phyloP scores from a whole-genome alignment of 805 yeast genomes.

The Wickerhamomyces pijperi region DNA sequence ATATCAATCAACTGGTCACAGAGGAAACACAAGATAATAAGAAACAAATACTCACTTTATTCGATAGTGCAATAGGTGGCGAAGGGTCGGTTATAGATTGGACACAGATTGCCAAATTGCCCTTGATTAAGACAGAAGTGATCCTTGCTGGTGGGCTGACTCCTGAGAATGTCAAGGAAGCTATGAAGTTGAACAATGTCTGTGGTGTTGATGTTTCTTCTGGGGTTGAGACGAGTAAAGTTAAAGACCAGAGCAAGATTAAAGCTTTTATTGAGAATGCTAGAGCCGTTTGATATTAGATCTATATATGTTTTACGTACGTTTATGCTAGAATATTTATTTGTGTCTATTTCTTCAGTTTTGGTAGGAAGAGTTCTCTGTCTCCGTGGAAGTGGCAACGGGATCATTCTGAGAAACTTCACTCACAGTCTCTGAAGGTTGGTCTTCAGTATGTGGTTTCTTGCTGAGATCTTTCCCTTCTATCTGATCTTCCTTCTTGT shows the following conservation, averaged over 20 bases:
- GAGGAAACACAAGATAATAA: slow-evolving; percentile 12
- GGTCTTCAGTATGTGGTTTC: neutral
- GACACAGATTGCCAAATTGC: slow-evolving; percentile 35
- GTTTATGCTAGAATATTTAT: too few species aligned
- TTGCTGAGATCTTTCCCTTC: too few species aligned
- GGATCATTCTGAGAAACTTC: too few species aligned
- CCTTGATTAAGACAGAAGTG: slow-evolving; percentile 24
- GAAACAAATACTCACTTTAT: slow-evolving; percentile 42
- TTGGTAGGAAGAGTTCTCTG: too few species aligned
- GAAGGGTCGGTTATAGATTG: slow-evolving; percentile 79
- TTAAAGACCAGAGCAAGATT: slow-evolving; percentile 60
- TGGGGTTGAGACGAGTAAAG: slow-evolving; percentile 79
- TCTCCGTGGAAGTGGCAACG: too few species aligned
- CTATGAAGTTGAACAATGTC: slow-evolving; percentile 42
- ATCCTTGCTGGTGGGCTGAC: slow-evolving; percentile 86
- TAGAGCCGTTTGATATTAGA: slow-evolving; percentile 8
- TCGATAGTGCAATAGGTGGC: slow-evolving; percentile 89
- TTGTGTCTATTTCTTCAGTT: too few species aligned
- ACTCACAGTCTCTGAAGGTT: neutral
- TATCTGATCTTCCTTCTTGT: neutral
- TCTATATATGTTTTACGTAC: too few species aligned
- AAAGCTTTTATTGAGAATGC: slow-evolving; percentile 45
- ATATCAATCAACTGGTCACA: slow-evolving; percentile 3
- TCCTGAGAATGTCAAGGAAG: slow-evolving; percentile 57
- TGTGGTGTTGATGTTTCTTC: slow-evolving; percentile 91